A percentile compares a stretch with the other conserved stretches of the same genome.
Conservation (phyloP, 805 yeast species). For the Nakazawaea peltata region DNA sequence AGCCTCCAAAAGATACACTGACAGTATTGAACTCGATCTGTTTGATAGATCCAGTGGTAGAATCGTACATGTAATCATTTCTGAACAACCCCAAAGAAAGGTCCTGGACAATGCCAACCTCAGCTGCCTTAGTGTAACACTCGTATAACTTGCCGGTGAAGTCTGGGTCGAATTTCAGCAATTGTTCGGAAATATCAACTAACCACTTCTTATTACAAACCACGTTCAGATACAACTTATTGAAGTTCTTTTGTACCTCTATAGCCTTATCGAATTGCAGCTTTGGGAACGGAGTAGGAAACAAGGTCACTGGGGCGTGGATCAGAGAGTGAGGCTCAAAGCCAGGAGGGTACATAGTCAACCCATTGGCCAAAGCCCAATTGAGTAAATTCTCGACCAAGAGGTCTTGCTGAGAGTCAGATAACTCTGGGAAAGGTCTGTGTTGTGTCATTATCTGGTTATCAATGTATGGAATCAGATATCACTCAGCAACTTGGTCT, state of each 20-base stretch:
- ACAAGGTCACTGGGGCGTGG: conserved; percentile 83
- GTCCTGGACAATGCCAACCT: conserved; percentile 49
- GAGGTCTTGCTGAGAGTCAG: conserved; percentile 13
- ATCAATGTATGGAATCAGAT: too few relatives aligned
- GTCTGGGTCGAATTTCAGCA: conserved; percentile 54
- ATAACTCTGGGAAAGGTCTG: conserved; percentile 10
- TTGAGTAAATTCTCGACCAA: conserved; percentile 48
- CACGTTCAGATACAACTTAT: conserved; percentile 65
- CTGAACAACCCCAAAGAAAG: conserved; percentile 79
- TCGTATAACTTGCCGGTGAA: conserved; percentile 79
- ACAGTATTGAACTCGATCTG: conserved; percentile 97
- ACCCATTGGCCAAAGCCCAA: conserved; percentile 74
- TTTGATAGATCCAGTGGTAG: conserved; percentile 49
- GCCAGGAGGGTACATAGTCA: conserved; percentile 70
- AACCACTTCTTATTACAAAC: conserved; percentile 60
- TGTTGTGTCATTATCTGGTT: too few relatives aligned
- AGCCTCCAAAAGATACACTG: conserved; percentile 91
- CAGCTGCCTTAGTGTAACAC: conserved; percentile 41
- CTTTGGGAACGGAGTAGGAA: conserved; percentile 83
- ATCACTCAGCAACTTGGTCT: too few relatives aligned
- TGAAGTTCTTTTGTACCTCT: conserved; percentile 58
- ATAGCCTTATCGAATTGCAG: conserved; percentile 59
- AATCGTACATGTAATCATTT: conserved; percentile 77
- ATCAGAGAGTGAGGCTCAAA: conserved; percentile 35
- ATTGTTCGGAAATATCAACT: conserved; percentile 38